Base-by-base conservation (phyloP, 2,329 filamentous ascomycete species). In the Camptophora hylomeconis region DNA sequence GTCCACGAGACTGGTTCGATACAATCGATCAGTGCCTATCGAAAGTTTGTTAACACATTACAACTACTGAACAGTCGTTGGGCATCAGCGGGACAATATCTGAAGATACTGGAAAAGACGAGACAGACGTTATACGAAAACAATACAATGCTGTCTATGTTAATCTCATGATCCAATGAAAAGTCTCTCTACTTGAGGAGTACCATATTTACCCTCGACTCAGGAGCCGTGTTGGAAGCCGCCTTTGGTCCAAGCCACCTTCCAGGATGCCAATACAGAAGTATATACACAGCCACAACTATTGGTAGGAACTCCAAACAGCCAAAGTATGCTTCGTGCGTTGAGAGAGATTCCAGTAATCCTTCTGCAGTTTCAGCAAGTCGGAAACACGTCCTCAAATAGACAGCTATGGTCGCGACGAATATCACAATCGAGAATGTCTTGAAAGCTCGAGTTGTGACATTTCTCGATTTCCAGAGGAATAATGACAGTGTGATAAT, bases 361-460 rank as follows among this genome's bases (percentile, higher is more conserved):
- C 66, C 66, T 37, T 69, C 47, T 0, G 60, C 57, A 1, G 65
- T 70, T 47, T 72, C 67, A 2, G 63, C 61, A n/a, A 71, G 47
- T 23, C 67, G 47, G 35, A 70, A 70, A 28, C 54, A 58, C 1
- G 65, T 69, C 28, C 67, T 50, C n/a, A 71, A 38, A 37, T 65
- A 67, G 2, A 71, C 51, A 12, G 67, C 48, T 7, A 67, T 25
- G 0, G 63, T 64, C 1, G 63, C 62, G 1, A 53, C 39, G 2
- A 52, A 41, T 29, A 69, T 58, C 0, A 56, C 56, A 2, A 44
- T 37, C 3, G 56, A 48, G 33, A 71, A 71, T 1, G 42, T 30
- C 9, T 42, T 50, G 23, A 58, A 28, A 5, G 23, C 24, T 5
- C 7, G 28, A 17, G 12, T 20, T 17, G 32, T 20, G 7, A 24